Conservation (phyloP, 805 yeast species). For the Nematodospora valgi region DNA sequence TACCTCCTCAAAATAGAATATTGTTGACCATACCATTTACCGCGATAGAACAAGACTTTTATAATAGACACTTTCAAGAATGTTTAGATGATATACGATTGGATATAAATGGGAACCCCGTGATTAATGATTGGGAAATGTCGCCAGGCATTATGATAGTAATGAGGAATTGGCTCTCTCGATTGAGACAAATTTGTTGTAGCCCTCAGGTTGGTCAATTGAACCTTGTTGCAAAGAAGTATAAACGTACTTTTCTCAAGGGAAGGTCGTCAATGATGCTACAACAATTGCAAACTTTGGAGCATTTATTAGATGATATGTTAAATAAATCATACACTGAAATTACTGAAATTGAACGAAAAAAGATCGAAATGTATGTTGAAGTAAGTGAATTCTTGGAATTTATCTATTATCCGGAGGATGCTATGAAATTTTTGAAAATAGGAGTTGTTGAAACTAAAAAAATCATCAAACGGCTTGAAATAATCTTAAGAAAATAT, state of each 20-base stretch:
- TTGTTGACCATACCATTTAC: constrained; percentile 73
- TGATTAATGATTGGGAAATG: constrained; percentile 47
- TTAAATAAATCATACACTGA: constrained; percentile 52
- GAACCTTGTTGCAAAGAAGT: constrained; percentile 20
- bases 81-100: constrained; percentile 58
- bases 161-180: constrained; percentile 69
- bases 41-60: constrained; percentile 81
- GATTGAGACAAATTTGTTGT: constrained; percentile 76
- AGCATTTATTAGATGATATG: constrained; percentile 67
- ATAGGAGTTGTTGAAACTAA: constrained; percentile 32
- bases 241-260: constrained; percentile 14
- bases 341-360: constrained; percentile 47
- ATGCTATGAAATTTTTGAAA: constrained; percentile 49
- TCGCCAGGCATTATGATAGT: constrained; percentile 34
- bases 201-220: constrained; percentile 58
- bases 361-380: constrained; percentile 40
- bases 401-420: constrained; percentile 45
- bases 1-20: constrained; percentile 77
- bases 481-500: constrained; percentile 15
- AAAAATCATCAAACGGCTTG: constrained; percentile 21
- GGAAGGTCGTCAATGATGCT: constrained; percentile 15
- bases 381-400: constrained; percentile 73
- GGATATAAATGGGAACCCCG: constrained; percentile 49
- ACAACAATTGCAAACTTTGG: constrained; percentile 44
- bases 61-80: constrained; percentile 58